phyloP scores from a whole-genome alignment of 345 rosid genomes.

The Camelina sativa region DNA sequence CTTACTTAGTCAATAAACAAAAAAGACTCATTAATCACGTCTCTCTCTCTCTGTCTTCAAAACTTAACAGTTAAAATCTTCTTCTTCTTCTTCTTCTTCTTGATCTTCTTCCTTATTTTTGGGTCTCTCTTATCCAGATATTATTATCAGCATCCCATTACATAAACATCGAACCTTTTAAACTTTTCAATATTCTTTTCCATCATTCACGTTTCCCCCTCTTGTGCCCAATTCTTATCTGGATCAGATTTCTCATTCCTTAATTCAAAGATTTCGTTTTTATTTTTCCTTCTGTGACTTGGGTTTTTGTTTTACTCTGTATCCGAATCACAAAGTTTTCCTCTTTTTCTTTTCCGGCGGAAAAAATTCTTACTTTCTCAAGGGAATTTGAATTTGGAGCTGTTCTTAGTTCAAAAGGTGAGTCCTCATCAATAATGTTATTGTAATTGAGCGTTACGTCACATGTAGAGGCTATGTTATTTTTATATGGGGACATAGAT shows the following conservation, averaged over 20 bases:
- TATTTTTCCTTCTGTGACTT: neutral
- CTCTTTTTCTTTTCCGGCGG: neutral
- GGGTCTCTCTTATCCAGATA: slow-evolving; percentile 29
- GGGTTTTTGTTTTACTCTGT: slow-evolving; percentile 21
- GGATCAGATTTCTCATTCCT: neutral
- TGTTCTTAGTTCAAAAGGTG: slow-evolving; percentile 20
- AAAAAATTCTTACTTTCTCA: neutral
- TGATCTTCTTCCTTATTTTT: slow-evolving; percentile 36
- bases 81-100: slow-evolving; percentile 20
- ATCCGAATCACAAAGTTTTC: slow-evolving; percentile 12
- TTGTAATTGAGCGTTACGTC: slow-evolving; percentile 26
- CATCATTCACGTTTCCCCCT: slow-evolving; percentile 34
- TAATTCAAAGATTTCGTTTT: neutral
- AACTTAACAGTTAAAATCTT: slow-evolving; percentile 20
- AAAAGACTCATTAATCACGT: slow-evolving; percentile 10
- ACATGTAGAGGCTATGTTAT: neutral
- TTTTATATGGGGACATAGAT: neutral
- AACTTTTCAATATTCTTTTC: slow-evolving; percentile 23
- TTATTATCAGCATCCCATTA: slow-evolving; percentile 2
- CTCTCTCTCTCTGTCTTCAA: slow-evolving; percentile 14
- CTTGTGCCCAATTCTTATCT: slow-evolving; percentile 19
- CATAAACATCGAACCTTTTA: neutral
- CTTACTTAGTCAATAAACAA: neutral
- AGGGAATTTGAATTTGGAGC: neutral
- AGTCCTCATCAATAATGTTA: slow-evolving; percentile 27